A percentile compares a stretch with the other conserved stretches of the same genome.
phyloP scores from a whole-genome alignment of 805 yeast species.

The Blastobotrys attinorum region DNA sequence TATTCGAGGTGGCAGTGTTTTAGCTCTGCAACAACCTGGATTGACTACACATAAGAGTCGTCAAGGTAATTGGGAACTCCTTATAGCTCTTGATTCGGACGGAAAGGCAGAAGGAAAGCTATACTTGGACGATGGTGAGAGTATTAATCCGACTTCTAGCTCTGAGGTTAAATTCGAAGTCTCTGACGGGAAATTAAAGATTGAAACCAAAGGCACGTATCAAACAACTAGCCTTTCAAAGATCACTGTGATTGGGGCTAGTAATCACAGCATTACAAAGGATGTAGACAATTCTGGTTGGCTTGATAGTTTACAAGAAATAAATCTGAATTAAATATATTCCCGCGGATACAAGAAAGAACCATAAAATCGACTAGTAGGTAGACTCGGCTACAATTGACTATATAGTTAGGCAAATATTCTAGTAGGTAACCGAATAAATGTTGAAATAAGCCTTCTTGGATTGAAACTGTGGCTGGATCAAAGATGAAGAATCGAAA shows the following conservation, averaged over 20 bases:
- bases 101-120: constrained; percentile 47
- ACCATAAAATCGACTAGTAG: too few species aligned
- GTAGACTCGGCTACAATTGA: too few species aligned
- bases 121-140: constrained; percentile 81
- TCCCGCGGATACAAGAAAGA: too few species aligned
- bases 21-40: constrained; percentile 64
- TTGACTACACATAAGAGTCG: constrained; percentile 36
- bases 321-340: too few species aligned
- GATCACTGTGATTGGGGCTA: not conserved
- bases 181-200: not conserved
- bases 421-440: constrained; percentile 3
- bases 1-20: constrained; percentile 66
- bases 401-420: too few species aligned
- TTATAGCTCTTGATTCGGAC: constrained; percentile 42
- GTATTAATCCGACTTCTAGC: constrained; percentile 30
- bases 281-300: too few species aligned
- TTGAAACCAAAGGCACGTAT: not conserved
- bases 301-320: too few species aligned
- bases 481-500: not conserved
- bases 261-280: too few species aligned
- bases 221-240: not conserved
- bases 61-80: constrained; percentile 26
- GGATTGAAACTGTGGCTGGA: not conserved
- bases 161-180: not conserved
- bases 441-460: not conserved